Percentiles rank a stretch among this genome's conserved stretches.
These are phyloP conservation scores for Pseudogymnoascus sp. DNA, from an alignment of 2,329 filamentous ascomycete species.

Conservation along the genomic window DNA sequence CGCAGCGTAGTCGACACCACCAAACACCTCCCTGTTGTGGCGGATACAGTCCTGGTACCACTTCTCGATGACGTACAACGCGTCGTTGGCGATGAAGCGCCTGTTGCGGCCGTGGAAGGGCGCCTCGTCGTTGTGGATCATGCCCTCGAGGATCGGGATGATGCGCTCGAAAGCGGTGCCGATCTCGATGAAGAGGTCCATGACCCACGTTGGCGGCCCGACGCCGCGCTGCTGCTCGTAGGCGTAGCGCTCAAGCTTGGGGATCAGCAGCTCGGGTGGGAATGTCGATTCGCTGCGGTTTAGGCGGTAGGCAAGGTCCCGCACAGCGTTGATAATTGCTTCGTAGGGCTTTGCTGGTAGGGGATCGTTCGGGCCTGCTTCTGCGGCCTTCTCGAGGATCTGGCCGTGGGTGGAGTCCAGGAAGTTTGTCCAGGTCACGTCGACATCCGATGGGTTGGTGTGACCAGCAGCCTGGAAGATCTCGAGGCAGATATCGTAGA, in stretches of 20 bases:
- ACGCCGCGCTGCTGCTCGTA: conserved; percentile 51
- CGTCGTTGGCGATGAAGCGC: conserved; percentile 51
- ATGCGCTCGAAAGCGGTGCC: conserved; percentile 55
- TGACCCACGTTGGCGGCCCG: conserved; percentile 34
- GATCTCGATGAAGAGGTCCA: conserved; percentile 59
- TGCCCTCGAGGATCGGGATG: conserved; percentile 54
- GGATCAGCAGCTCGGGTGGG: conserved; percentile 53
- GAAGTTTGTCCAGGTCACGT: conserved; percentile 74
- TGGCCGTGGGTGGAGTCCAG: conserved; percentile 61
- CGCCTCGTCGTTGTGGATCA: conserved; percentile 60
- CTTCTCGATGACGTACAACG: conserved; percentile 51
- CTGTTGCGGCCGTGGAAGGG: conserved; percentile 55
- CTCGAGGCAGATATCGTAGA: conserved; percentile 86
- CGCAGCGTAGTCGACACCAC: conserved; percentile 50
- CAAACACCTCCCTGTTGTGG: conserved; percentile 48
- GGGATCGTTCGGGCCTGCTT: conserved; percentile 34
- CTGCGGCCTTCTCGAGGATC: conserved; percentile 32
- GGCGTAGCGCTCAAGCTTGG: conserved; percentile 56
- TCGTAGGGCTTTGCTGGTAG: conserved; percentile 58
- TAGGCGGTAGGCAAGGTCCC: conserved; percentile 58
- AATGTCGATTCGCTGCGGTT: conserved; percentile 61
- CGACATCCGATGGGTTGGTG: conserved; percentile 78
- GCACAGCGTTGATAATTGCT: conserved; percentile 55
- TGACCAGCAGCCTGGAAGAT: conserved; percentile 92
- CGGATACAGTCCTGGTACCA: conserved; percentile 55